Evolutionary conservation across 495 filamentous ascomycete genomes (phyloP), one percentile per base, ranked within the genome.

Genomic region (Glutinoglossum americanum): DNA sequence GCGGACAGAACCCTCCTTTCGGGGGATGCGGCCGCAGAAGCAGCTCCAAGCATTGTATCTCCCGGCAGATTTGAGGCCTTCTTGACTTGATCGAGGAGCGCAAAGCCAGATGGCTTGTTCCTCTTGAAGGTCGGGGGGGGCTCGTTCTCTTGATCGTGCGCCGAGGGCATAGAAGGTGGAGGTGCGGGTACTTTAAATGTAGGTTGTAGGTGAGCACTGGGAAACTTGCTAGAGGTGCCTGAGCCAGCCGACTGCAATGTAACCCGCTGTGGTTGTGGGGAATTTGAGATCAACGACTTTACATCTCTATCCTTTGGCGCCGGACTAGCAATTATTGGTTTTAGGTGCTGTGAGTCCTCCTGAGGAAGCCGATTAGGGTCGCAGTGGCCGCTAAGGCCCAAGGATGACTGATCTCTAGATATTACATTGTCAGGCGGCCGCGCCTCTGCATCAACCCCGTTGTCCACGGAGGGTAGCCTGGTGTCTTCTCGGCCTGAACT

Each of bases 81-180:
- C 19, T 77, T 73, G 0, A 78, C 69, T 44, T 81, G 80, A 51
- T 82, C 80, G 13, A 83, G 68, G 15, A 77, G 60, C 41, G 75
- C 71, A 45, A 78, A 70, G 8, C 74, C 72, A 33, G 72, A 73
- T n/a, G 76, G 71, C 61, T 83, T 85, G 54, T 76, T 75, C 25
- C 81, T 76, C 63, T 80, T 85, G 72, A 87, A 87, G 0, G 83
- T 83, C 23, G 83, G 78, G 9, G 83, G 85, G 9, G 79, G 79
- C 55, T 88, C 83, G 66, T 92, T 93, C 65, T 93, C 87, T 65
- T 93, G 83, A 66, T 89, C 84, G 51, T 78, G 72, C 28, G 68
- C 63, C 1, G 79, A 78, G 9, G 82, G 80, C 30, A 87, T 59
- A 44, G 71, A 66, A 1, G 73, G 65, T 13, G 76, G 74, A 26